These are phyloP conservation scores for Aspergillus ustus DNA, from an alignment of 2,329 filamentous ascomycete genomes.

Conservation along the genomic window DNA sequence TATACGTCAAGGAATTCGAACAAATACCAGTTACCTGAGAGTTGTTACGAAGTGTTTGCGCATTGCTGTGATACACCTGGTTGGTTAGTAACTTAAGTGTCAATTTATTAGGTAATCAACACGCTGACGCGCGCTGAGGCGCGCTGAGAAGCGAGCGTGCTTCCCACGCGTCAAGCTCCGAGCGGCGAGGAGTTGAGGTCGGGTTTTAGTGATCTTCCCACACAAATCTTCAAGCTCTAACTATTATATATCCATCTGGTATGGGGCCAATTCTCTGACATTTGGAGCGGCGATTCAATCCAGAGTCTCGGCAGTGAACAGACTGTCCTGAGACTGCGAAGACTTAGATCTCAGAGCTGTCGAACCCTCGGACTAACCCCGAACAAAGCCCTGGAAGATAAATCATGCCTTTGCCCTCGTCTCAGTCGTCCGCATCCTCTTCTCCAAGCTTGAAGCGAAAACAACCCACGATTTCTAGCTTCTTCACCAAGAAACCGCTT, in stretches of 20 bases:
- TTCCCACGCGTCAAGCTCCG: slow-evolving; percentile 40
- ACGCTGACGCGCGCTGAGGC: slow-evolving; percentile 27
- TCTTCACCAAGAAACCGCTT: slow-evolving; percentile 69
- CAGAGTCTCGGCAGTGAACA: background rate
- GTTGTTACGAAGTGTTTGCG: background rate
- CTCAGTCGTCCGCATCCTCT: slow-evolving; percentile 36
- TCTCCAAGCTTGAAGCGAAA: slow-evolving; percentile 44
- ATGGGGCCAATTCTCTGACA: background rate
- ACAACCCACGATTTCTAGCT: slow-evolving; percentile 80
- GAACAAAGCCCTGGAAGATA: slow-evolving; percentile 11
- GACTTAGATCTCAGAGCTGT: background rate
- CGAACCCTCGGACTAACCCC: background rate
- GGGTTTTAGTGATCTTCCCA: background rate
- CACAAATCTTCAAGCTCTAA: background rate
- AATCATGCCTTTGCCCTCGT: slow-evolving; percentile 40
- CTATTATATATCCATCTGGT: background rate
- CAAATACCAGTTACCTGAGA: background rate
- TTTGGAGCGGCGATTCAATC: background rate
- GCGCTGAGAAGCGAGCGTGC: no score
- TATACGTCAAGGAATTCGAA: slow-evolving; percentile 7
- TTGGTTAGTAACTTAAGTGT: background rate
- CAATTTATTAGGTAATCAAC: slow-evolving; percentile 24
- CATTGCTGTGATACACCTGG: background rate
- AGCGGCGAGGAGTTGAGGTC: background rate
- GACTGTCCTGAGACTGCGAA: background rate